Conservation (phyloP, 345 rosid genomes). For the Citrus trifoliata region DNA sequence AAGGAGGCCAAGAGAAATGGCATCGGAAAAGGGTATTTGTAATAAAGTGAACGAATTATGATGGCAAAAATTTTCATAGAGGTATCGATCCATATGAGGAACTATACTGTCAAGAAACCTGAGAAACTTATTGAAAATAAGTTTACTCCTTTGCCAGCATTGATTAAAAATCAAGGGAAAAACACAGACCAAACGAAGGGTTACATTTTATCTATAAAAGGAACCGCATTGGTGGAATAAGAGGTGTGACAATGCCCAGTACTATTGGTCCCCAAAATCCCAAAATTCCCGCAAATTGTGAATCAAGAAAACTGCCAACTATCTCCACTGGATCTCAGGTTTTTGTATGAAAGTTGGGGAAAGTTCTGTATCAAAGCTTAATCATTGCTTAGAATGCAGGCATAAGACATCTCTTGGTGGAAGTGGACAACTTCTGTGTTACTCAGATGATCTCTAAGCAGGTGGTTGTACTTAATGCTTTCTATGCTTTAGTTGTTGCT, state of each 20-base stretch:
- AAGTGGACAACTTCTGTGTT: too few species aligned
- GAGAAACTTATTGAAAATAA: background rate
- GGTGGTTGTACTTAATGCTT: too few species aligned
- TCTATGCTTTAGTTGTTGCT: too few species aligned
- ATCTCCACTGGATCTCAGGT: too few species aligned
- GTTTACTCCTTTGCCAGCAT: conserved; percentile 23
- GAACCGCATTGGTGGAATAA: conserved; percentile 27
- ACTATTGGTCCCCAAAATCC: conserved; percentile 27
- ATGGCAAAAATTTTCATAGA: conserved; percentile 16
- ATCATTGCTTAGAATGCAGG: too few species aligned
- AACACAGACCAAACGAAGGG: conserved; percentile 26
- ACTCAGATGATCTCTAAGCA: too few species aligned
- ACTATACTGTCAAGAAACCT: conserved; percentile 7
- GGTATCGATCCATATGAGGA: conserved; percentile 6
- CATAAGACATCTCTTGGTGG: too few species aligned
- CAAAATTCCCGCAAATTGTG: conserved; percentile 20
- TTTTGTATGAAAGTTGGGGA: too few species aligned
- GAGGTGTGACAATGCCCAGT: conserved; percentile 33
- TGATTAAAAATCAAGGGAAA: conserved; percentile 33
- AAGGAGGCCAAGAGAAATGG: conserved; percentile 30
- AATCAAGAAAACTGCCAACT: conserved; percentile 10
- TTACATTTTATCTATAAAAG: conserved; percentile 33
- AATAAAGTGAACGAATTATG: conserved; percentile 24
- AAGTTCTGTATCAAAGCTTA: too few species aligned
- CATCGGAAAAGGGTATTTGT: conserved; percentile 34